phyloP scores from a whole-genome alignment of 306 rosid species.

The Cucumis melo region DNA sequence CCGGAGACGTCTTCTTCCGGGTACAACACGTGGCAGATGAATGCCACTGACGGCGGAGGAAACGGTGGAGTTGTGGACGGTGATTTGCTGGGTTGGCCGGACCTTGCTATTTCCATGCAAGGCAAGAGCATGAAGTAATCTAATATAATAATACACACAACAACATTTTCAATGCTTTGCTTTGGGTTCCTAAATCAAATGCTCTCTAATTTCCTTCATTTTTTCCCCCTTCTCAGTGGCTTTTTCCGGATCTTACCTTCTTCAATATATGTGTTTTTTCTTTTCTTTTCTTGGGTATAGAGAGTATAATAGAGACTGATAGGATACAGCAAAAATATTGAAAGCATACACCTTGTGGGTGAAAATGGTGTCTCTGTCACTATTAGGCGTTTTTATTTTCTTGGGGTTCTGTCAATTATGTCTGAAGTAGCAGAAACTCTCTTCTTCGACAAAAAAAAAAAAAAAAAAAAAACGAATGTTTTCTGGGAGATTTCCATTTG shows the following conservation, averaged over 20 bases:
- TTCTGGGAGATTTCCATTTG: neutral
- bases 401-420: neutral
- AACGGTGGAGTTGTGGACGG: conserved; percentile 8
- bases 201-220: conserved; percentile 4
- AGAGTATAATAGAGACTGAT: conserved; percentile 1
- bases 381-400: neutral
- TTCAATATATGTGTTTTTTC: neutral
- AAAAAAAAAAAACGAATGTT: neutral
- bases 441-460: neutral
- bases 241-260: neutral
- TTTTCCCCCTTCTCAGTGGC: neutral
- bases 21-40: conserved; percentile 32
- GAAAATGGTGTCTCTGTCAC: neutral
- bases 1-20: conserved; percentile 12
- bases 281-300: neutral
- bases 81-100: conserved; percentile 29
- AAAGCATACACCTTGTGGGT: neutral
- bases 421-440: neutral
- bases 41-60: neutral
- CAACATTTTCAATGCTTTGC: neutral
- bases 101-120: conserved; percentile 24
- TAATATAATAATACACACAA: neutral
- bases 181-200: neutral
- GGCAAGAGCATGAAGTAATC: conserved; percentile 15
- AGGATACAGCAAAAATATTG: neutral